Base-by-base conservation (phyloP, 1,284 basidiomycete species). In the Cryptococcus depauperatus region DNA sequence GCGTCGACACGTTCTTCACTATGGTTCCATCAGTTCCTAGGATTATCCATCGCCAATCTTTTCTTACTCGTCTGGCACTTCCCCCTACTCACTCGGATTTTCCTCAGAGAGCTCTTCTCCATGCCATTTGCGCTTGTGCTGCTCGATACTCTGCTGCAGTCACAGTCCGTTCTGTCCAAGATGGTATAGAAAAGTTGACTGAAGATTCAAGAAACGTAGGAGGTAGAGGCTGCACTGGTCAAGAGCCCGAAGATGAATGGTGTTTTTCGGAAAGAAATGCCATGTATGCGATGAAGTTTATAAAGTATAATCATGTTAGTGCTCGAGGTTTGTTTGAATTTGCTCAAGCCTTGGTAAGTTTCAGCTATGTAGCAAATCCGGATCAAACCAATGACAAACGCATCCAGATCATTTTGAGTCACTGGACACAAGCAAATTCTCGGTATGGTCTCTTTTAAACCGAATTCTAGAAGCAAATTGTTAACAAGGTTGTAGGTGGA, bases 51-150 rank as follows among this genome's bases (percentile, higher is more conserved):
- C 56, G 59, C 8, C 55, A 52, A 13, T 50, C 53, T 2, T 71
- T 75, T 50, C 51, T 68, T 19, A 38, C 60, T 10, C 59, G 68
- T 3, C 61, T 75, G 26, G 49, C 62, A 5, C 64, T 73, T n/a
- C 69, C 72, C 2, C 72, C 73, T 0, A 58, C 61, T 1, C 65
- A 71, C 37, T n/a, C 50, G 6, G 51, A 62, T 6, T 75, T 73
- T 50, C 73, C 73, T 9, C 70, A 72, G 43, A 41, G 53, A 1
- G 59, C 66, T 1, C 53, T 74, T 1, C 52, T 75, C 0, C 73
- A 75, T 51, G 63, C 67, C 18, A 71, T 75, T 32, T 69, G 70
- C 43, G 69, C 71, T 11, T 56, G 66, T 16, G 57, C 69, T 0
- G 62, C 67, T 1, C 57, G 67, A 13, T 67, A 66, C 41, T 58